Base-by-base conservation (phyloP, 495 filamentous ascomycete genomes). In the Xylaria scruposa region DNA sequence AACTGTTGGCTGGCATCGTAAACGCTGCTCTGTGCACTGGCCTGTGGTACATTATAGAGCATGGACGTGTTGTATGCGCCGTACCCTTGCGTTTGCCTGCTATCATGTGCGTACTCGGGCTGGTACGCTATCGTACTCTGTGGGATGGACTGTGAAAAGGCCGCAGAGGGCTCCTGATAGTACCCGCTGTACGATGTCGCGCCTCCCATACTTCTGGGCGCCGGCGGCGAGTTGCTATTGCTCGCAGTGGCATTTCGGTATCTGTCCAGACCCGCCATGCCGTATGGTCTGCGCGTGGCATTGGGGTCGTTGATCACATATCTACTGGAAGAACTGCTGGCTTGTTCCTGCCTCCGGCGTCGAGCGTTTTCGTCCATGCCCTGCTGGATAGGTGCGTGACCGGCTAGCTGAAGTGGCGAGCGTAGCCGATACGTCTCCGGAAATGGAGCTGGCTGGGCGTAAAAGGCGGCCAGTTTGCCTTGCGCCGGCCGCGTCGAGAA, bases 1-100 rank as follows among this genome's bases (percentile, higher is more conserved):
- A 94, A 97, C 81, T 91, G 92, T 83, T 92, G 88, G 81, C 90
- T 89, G 74, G 90, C 84, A 81, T 94, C 92, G 84, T 97, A 97
- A 72, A 91, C 88, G 71, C 87, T 85, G 77, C 85, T 89, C 80
- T 89, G 84, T 75, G 91, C 83, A 75, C 85, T 85, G 75, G 90
- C 87, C 82, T 92, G 91, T 80, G 87, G 85, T 70, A 95, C 90
- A 83, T 90, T 91, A 84, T 97, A 97, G 83, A 96, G 90, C 81
- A 96, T 88, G 64, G 88, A 87, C 54, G 79, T 73, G 59, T 84
- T 84, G 78, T 88, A 89, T 72, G 82, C 75, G 54, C 81, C 81
- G 67, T 83, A 84, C 72, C 82, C 77, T 72, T 85, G 85, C 72
- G 81, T 70, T 46, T 84, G 83, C 72, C 87, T 81, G 73, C 83